Percentiles rank a stretch among this genome's conserved stretches.
These are phyloP conservation scores for Entoloma clypeatum DNA, from an alignment of 1,284 basidiomycete species.

Conservation along the genomic window DNA sequence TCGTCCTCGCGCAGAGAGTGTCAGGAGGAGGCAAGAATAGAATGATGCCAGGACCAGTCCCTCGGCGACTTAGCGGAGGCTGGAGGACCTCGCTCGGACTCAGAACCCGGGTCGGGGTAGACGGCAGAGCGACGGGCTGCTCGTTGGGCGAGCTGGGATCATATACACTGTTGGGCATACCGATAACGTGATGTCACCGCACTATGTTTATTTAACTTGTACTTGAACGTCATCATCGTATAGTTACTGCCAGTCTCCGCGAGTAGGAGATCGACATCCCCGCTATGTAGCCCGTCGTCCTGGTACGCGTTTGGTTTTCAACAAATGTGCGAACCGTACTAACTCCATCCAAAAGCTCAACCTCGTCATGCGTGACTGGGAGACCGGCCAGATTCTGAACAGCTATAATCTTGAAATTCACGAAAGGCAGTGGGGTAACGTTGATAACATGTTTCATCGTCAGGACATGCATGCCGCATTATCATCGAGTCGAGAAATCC, in stretches of 20 bases:
- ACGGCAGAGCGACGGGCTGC: constrained; percentile 36
- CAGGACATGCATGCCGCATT: constrained; percentile 34
- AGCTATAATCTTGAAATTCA: constrained; percentile 30
- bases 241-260: no score
- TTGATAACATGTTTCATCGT: constrained; percentile 33
- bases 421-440: constrained; percentile 31
- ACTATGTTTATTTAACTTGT: no score
- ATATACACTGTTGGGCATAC: constrained; percentile 22
- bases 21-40: constrained; percentile 34
- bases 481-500: no score
- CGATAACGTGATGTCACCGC: neutral
- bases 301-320: constrained; percentile 15
- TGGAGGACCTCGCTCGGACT: constrained; percentile 34
- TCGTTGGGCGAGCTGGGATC: constrained; percentile 38
- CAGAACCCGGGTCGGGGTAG: constrained; percentile 30
- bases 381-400: constrained; percentile 26
- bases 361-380: constrained; percentile 30
- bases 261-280: constrained; percentile 32
- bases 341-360: constrained; percentile 20
- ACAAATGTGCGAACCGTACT: neutral
- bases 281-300: constrained; percentile 28
- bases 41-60: constrained; percentile 42
- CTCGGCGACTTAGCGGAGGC: constrained; percentile 41
- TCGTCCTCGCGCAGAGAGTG: constrained; percentile 19
- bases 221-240: no score